Percentiles rank a stretch among this genome's conserved stretches.
Conservation (phyloP, 805 yeast genomes). For the Starmerella sirachaensis region DNA sequence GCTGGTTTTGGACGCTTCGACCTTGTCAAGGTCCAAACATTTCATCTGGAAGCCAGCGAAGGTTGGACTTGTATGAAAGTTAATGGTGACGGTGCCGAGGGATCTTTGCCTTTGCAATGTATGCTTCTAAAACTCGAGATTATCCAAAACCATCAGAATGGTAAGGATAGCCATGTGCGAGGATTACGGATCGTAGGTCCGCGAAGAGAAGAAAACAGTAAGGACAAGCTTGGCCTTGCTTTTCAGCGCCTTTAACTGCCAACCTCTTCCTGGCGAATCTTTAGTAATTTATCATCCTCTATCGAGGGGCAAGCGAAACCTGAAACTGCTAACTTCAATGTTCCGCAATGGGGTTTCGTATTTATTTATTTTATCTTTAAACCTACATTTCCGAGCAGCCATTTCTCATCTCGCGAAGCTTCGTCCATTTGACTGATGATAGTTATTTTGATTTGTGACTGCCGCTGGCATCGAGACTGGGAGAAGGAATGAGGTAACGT, state of each 20-base stretch:
- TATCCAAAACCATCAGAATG: conserved; percentile 77
- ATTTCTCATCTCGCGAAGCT: too few species aligned
- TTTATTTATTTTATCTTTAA: too few species aligned
- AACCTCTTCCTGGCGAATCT: too few species aligned
- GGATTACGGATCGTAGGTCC: conserved; percentile 29
- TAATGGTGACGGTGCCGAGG: conserved; percentile 9
- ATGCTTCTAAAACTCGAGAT: conserved; percentile 52
- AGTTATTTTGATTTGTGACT: too few species aligned
- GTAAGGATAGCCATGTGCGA: conserved; percentile 86
- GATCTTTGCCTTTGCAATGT: conserved; percentile 45
- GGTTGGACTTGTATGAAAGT: conserved; percentile 70
- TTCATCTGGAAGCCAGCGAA: conserved; percentile 49
- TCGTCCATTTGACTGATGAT: too few species aligned
- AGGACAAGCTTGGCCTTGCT: background rate
- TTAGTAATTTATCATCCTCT: too few species aligned
- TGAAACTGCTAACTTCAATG: too few species aligned
- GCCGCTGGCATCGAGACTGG: too few species aligned
- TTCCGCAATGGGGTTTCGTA: too few species aligned
- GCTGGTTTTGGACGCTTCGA: conserved; percentile 79
- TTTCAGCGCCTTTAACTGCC: background rate
- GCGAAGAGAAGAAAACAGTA: background rate
- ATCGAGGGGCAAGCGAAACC: too few species aligned
- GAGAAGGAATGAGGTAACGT: too few species aligned
- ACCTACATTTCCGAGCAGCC: too few species aligned
- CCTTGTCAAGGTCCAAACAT: conserved; percentile 50